Conservation (phyloP, 768 basidiomycete species). For the Antrodiella citrinella region DNA sequence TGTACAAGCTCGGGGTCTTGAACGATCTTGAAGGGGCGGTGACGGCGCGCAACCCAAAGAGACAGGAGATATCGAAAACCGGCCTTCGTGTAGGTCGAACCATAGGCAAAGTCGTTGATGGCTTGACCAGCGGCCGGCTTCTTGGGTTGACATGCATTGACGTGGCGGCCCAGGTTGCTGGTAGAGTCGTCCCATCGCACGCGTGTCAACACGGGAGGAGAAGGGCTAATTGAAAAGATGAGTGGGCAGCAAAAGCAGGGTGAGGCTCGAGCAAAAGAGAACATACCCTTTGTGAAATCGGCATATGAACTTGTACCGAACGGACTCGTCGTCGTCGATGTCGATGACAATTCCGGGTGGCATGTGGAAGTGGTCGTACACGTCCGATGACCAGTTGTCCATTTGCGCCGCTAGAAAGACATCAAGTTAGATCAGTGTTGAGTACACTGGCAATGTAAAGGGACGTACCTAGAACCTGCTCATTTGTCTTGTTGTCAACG, state of each 20-base stretch:
- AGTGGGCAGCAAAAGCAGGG: too few species aligned
- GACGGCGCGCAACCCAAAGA: constrained; percentile 11
- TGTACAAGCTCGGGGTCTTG: too few species aligned
- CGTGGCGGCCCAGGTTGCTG: constrained; percentile 5
- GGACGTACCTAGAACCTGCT: too few species aligned
- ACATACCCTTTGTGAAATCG: too few species aligned
- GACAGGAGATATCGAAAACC: constrained; percentile 6
- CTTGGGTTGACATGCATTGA: not conserved
- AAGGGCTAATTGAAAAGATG: too few species aligned
- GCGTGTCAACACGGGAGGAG: too few species aligned
- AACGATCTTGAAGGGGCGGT: constrained; percentile 14
- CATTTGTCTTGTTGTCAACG: too few species aligned
- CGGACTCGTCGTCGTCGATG: not conserved
- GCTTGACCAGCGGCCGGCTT: not conserved
- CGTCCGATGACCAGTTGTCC: not conserved
- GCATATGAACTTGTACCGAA: not conserved
- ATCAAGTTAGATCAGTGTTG: too few species aligned
- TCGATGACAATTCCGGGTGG: not conserved
- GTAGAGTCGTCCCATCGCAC: constrained; percentile 7
- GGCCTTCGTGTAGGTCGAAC: constrained; percentile 4
- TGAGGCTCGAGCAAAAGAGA: too few species aligned
- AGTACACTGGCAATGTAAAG: too few species aligned
- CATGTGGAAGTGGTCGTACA: constrained; percentile 1
- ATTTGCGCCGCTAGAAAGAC: constrained; percentile 1
- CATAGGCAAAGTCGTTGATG: constrained; percentile 2